Evolutionary conservation across 371 early-diverging fungal species (phyloP).

Genomic region (Apophysomyces sp.): DNA sequence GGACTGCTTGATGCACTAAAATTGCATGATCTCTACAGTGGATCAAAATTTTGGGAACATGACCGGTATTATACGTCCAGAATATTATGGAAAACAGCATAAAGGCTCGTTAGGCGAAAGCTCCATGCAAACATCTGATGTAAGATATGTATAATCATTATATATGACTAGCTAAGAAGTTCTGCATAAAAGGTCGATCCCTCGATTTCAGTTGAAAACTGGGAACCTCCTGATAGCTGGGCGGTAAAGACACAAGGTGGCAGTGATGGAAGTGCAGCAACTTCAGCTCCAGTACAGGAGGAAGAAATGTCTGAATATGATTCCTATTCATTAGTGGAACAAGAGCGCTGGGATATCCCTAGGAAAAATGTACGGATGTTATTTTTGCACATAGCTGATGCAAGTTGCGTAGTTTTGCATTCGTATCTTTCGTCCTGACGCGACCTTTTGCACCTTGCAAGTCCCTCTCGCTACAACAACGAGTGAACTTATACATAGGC

Average conservation of each 20-base stretch:
- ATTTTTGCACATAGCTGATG: neutral
- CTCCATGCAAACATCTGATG: neutral
- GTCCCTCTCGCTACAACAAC: constrained; percentile 70
- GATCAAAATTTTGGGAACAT: constrained; percentile 49
- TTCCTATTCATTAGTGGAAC: constrained; percentile 35
- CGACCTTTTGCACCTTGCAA: constrained; percentile 75
- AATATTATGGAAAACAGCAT: constrained; percentile 18
- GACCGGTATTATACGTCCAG: constrained; percentile 53
- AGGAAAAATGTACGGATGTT: constrained; percentile 32
- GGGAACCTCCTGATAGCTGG: constrained; percentile 78
- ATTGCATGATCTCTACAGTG: constrained; percentile 17
- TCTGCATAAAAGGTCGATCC: constrained; percentile 1
- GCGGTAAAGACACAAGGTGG: constrained; percentile 46
- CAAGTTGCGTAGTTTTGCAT: constrained; percentile 46
- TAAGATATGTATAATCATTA: neutral
- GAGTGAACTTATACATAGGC: constrained; percentile 63
- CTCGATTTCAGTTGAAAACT: constrained; percentile 36
- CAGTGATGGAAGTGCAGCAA: constrained; percentile 5
- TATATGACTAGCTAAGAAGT: neutral
- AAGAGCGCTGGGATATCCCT: constrained; percentile 32
- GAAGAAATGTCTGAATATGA: constrained; percentile 49
- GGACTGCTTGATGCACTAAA: neutral
- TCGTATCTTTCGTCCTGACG: constrained; percentile 64
- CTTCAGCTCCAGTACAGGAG: constrained; percentile 12
- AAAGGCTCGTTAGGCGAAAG: neutral